These are phyloP conservation scores for Fomitopsis palustris DNA, from an alignment of 1,284 basidiomycete genomes.

Conservation along the genomic window DNA sequence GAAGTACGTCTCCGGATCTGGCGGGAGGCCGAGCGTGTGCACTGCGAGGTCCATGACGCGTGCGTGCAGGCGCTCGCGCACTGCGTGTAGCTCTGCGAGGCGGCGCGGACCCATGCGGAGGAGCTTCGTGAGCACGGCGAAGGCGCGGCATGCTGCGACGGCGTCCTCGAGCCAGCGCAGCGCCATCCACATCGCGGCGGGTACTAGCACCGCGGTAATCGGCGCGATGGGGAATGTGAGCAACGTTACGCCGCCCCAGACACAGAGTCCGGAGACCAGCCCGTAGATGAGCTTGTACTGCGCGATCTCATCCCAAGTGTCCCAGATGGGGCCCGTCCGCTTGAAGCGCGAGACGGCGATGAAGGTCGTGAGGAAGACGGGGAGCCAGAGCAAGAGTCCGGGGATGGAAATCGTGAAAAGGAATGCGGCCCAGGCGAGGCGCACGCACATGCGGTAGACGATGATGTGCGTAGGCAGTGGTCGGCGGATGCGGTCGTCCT, in stretches of 20 bases:
- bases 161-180: slow-evolving; percentile 85
- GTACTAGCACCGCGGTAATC: slow-evolving; percentile 56
- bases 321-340: slow-evolving; percentile 74
- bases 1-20: slow-evolving; percentile 66
- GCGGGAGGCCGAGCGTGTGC: slow-evolving; percentile 58
- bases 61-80: slow-evolving; percentile 52
- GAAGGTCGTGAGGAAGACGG: slow-evolving; percentile 66
- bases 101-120: slow-evolving; percentile 57
- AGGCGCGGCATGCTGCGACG: slow-evolving; percentile 71
- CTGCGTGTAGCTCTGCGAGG: slow-evolving; percentile 48
- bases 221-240: slow-evolving; percentile 58
- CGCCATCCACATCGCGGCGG: slow-evolving; percentile 81
- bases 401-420: slow-evolving; percentile 73
- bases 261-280: slow-evolving; percentile 62
- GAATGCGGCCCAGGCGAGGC: slow-evolving; percentile 60
- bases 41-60: slow-evolving; percentile 66
- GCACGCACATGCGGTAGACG: slow-evolving; percentile 58
- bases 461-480: slow-evolving; percentile 56
- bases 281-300: slow-evolving; percentile 87
- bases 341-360: slow-evolving; percentile 67
- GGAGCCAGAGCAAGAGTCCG: slow-evolving; percentile 79
- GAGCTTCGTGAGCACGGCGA: slow-evolving; percentile 57
- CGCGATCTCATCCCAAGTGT: slow-evolving; percentile 84
- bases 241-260: slow-evolving; percentile 53
- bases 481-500: slow-evolving; percentile 76